Base-by-base conservation (phyloP, 192 early-diverging fungal genomes). In the Gamsiella multidivaricata region DNA sequence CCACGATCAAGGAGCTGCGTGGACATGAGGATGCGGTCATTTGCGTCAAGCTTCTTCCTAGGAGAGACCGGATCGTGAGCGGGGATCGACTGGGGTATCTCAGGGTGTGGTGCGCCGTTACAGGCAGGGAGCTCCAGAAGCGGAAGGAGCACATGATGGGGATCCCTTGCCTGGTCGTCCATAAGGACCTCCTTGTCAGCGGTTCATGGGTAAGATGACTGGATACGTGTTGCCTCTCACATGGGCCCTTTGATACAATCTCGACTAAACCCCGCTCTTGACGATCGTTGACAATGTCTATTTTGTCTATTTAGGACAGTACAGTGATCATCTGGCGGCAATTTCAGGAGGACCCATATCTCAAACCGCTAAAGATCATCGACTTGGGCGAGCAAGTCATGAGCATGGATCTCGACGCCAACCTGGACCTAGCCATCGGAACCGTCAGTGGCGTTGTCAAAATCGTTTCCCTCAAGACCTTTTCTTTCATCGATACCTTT, bases 301-400 rank as follows among this genome's bases (percentile, higher is more conserved):
- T n/a, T n/a, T n/a, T n/a, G 10, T 22, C 23, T n/a, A 15, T 34
- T 22, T 42, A 76, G 73, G 74, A 78, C 52, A 50, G 66, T 11
- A 69, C 74, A 15, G 57, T 78, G 0, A 58, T 78, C 15, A 34
- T 69, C 2, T 78, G 74, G 74, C 39, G 41, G 20, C 65, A 69
- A 25, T 18, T 64, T 7, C 28, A 61, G 23, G 59, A 63, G 37
- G 45, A 52, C 11, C 74, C 74, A 6, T 69, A 61, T 29, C 39
- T 78, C 12, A 78, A 64, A 47, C 53, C 54, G 2, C 36, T 63
- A 34, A 78, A 78, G 61, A 52, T 78, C 14, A 46, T 78, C 2
- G 74, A 78, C 41, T 46, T 78, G 25, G 74, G 74, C 33, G 66
- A 69, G 26, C 74, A 78, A 42, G 49, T 78, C 29, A 63, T 62